A percentile compares a stretch with the other conserved stretches of the same genome.
phyloP scores from a whole-genome alignment of 768 basidiomycete genomes.

The Baorangia bicolor region DNA sequence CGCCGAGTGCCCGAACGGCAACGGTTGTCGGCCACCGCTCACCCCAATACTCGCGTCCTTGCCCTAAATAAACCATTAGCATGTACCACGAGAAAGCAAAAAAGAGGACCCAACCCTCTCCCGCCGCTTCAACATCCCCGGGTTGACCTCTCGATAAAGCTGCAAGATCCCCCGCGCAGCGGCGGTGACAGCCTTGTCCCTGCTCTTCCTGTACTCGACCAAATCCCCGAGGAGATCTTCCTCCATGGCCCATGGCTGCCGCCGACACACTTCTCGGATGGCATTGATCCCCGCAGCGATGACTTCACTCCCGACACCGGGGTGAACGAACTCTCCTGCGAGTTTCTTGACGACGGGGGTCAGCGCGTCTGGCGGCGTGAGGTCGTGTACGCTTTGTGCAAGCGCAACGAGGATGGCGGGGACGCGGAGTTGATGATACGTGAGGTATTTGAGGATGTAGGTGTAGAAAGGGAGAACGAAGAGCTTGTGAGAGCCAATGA shows the following conservation, averaged over 20 bases:
- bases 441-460: constrained; percentile 92
- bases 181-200: constrained; percentile 90
- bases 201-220: constrained; percentile 92
- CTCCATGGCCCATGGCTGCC: constrained; percentile 98
- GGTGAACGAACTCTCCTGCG: constrained; percentile 95
- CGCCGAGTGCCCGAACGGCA: constrained; percentile 80
- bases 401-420: constrained; percentile 92
- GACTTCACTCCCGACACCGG: constrained; percentile 93
- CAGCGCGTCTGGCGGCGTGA: constrained; percentile 91
- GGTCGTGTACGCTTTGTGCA: constrained; percentile 92
- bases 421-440: constrained; percentile 87
- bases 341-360: constrained; percentile 89
- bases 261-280: constrained; percentile 88
- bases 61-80: constrained; percentile 50
- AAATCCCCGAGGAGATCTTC: constrained; percentile 90
- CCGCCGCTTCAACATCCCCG: constrained; percentile 82
- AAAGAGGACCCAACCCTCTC: constrained; percentile 61
- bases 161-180: constrained; percentile 85
- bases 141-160: constrained; percentile 95
- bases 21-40: constrained; percentile 57
- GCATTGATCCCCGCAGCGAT: constrained; percentile 96
- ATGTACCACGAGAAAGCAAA: not conserved
- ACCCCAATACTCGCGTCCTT: constrained; percentile 87
- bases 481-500: constrained; percentile 91
- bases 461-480: constrained; percentile 94